These are phyloP conservation scores for Marsdenia floribunda DNA, from an alignment of 257 asterid species.

Conservation along the genomic window DNA sequence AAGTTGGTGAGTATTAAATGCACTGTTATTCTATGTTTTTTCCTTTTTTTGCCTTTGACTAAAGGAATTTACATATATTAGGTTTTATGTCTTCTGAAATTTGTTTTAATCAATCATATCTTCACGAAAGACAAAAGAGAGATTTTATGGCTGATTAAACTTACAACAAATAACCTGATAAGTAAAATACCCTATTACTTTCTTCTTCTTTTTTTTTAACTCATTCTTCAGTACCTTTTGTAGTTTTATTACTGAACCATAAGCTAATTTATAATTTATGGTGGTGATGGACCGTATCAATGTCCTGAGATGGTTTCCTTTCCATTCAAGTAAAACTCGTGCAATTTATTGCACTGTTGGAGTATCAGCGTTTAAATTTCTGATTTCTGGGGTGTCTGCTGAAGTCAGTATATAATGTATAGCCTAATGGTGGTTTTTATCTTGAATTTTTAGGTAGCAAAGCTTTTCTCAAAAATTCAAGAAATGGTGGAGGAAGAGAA, in stretches of 20 bases:
- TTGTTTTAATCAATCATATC: not conserved
- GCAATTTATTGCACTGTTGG: not conserved
- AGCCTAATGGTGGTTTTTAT: not conserved
- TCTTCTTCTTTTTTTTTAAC: not conserved
- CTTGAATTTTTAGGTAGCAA: slow-evolving; percentile 66
- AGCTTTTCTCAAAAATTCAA: slow-evolving; percentile 86
- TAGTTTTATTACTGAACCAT: not conserved
- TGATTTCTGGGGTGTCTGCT: not conserved
- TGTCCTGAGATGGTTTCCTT: not conserved
- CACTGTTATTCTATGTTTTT: slow-evolving; percentile 6
- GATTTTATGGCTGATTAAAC: not conserved
- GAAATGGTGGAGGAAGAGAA: slow-evolving; percentile 97
- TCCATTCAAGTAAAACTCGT: not conserved
- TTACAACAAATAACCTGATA: not conserved
- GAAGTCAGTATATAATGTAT: not conserved
- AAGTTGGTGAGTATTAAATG: slow-evolving; percentile 60
- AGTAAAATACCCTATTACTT: not conserved
- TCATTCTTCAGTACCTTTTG: too few species aligned
- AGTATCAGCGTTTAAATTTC: not conserved
- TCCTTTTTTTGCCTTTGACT: not conserved
- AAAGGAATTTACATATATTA: not conserved
- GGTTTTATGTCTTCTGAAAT: not conserved
- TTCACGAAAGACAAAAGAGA: not conserved
- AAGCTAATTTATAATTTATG: not conserved
- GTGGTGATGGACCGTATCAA: not conserved